phyloP scores from a whole-genome alignment of 306 rosid species.

The Abrus pulchellus region DNA sequence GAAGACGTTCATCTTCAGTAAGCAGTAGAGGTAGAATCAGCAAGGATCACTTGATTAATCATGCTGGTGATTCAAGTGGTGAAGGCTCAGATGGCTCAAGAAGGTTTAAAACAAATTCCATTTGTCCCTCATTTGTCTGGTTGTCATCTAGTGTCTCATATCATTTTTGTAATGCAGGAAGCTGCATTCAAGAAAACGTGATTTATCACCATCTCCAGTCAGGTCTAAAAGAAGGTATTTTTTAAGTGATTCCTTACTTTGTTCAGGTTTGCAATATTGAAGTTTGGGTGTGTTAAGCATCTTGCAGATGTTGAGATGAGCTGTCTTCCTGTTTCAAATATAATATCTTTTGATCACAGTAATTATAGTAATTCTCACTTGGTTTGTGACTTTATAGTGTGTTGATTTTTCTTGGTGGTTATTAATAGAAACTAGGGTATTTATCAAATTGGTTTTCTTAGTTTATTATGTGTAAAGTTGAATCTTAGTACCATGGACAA shows the following conservation, averaged over 20 bases:
- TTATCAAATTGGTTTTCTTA: constrained; percentile 32
- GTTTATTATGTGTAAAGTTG: constrained; percentile 26
- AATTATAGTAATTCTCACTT: background rate
- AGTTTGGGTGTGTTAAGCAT: constrained; percentile 39
- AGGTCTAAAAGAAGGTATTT: constrained; percentile 91
- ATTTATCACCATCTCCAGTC: constrained; percentile 83
- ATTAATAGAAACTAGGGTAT: constrained; percentile 19
- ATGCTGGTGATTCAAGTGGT: constrained; percentile 74
- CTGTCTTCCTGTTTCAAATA: constrained; percentile 34
- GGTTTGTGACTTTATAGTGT: constrained; percentile 2
- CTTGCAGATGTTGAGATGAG: constrained; percentile 39
- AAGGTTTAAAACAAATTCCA: constrained; percentile 64
- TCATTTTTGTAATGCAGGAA: constrained; percentile 69
- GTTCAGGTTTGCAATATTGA: constrained; percentile 45
- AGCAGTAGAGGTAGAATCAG: constrained; percentile 78
- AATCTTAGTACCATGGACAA: background rate
- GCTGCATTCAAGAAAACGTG: constrained; percentile 74
- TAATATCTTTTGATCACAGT: background rate
- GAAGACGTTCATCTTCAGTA: constrained; percentile 75
- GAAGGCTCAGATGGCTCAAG: constrained; percentile 81
- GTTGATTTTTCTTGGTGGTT: background rate
- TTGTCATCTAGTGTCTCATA: constrained; percentile 48
- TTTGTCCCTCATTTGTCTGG: constrained; percentile 32
- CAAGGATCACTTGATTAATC: constrained; percentile 61
- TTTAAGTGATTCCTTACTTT: constrained; percentile 46